Conservation (phyloP, 2,329 filamentous ascomycete genomes). For the Ophiostoma ulmi region DNA sequence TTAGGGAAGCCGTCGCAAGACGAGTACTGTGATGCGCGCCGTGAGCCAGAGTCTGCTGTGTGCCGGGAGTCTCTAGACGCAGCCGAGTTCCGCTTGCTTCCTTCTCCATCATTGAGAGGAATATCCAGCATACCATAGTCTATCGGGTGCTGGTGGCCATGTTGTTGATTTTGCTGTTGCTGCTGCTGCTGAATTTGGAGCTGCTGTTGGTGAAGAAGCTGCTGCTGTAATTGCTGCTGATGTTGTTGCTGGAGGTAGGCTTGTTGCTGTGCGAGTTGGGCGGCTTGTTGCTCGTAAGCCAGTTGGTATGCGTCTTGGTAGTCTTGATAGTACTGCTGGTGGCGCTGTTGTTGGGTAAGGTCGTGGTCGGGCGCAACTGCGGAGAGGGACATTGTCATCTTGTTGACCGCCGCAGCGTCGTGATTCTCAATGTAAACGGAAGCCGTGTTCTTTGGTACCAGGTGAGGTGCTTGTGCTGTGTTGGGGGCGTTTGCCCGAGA, state of each 20-base stretch:
- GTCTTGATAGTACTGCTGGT: slow-evolving; percentile 16
- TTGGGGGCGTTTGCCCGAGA: slow-evolving; percentile 31
- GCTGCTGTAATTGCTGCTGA: slow-evolving; percentile 14
- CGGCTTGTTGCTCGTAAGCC: slow-evolving; percentile 8
- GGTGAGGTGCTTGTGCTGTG: slow-evolving; percentile 23
- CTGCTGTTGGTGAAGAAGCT: slow-evolving; percentile 15
- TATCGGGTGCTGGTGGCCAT: background rate
- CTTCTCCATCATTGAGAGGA: slow-evolving; percentile 16
- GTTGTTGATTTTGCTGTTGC: slow-evolving; percentile 16
- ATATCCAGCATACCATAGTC: slow-evolving; percentile 17
- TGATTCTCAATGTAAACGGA: slow-evolving; percentile 20
- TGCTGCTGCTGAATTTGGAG: slow-evolving; percentile 19
- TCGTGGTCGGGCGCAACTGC: slow-evolving; percentile 11
- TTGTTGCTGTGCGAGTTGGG: slow-evolving; percentile 14
- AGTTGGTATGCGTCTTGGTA: slow-evolving; percentile 16
- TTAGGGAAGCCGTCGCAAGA: slow-evolving; percentile 32
- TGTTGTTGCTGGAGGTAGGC: slow-evolving; percentile 20
- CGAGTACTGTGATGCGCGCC: slow-evolving; percentile 37
- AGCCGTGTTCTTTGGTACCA: slow-evolving; percentile 20
- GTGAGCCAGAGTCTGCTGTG: slow-evolving; percentile 31
- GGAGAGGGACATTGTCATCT: slow-evolving; percentile 15
- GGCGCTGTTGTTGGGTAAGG: background rate
- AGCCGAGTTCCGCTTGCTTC: slow-evolving; percentile 32
- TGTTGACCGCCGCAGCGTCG: background rate
- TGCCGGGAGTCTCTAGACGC: slow-evolving; percentile 33